phyloP scores from a whole-genome alignment of 352 stramenopile genomes.

The Phytopythium mirpurense region DNA sequence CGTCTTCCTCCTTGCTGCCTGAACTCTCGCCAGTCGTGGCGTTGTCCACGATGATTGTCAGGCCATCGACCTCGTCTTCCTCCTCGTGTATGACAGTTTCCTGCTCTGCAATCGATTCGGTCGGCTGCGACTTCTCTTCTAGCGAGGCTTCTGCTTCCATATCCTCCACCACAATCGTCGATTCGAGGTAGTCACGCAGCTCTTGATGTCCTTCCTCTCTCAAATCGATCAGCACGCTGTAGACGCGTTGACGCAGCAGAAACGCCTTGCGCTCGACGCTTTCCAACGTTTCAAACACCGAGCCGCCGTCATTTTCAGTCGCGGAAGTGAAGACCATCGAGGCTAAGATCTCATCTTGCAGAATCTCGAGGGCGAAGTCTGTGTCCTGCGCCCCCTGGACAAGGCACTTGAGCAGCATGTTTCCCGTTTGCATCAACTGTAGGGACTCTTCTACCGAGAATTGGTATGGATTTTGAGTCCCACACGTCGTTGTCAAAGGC shows the following conservation, averaged over 20 bases:
- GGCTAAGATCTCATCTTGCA: conserved; percentile 12
- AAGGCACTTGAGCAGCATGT: conserved; percentile 20
- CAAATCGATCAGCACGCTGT: conserved; percentile 30
- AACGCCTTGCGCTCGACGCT: conserved; percentile 33
- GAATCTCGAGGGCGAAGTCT: conserved; percentile 11
- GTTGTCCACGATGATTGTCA: no score
- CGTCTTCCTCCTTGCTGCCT: conserved; percentile 11
- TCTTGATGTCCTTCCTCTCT: conserved; percentile 24
- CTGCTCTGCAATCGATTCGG: no score
- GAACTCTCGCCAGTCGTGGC: no score
- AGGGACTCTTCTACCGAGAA: not conserved
- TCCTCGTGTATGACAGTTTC: conserved; percentile 7
- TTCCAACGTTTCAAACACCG: conserved; percentile 23
- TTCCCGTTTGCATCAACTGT: conserved; percentile 7
- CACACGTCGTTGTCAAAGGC: not conserved
- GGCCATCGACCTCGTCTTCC: conserved; percentile 13
- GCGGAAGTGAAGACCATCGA: conserved; percentile 11
- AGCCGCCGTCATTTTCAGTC: conserved; percentile 14
- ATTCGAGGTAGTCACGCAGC: conserved; percentile 4
- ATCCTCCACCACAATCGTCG: not conserved
- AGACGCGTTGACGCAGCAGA: conserved; percentile 40
- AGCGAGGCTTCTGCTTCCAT: not conserved
- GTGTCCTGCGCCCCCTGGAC: conserved; percentile 11
- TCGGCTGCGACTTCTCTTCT: no score
- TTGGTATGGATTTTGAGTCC: not conserved